Evolutionary conservation across 768 basidiomycete genomes (phyloP).

Genomic region (Russula olivacea): DNA sequence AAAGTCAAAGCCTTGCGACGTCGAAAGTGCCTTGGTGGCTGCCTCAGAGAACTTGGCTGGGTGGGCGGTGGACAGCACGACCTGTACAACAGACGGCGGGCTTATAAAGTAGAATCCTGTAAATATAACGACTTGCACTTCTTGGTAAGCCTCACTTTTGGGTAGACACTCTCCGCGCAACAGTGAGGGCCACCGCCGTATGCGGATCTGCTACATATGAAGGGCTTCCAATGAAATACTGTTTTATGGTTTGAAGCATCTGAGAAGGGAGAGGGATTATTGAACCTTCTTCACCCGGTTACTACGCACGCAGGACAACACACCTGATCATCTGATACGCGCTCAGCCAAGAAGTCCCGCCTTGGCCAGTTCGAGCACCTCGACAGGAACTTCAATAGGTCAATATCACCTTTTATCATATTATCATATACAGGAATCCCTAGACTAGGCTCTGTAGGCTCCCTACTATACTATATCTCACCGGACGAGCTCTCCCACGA

Average conservation of each 20-base stretch:
- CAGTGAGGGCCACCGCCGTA: conserved; percentile 87
- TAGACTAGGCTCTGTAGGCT: no score
- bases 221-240: conserved; percentile 49
- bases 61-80: conserved; percentile 91
- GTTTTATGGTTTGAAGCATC: conserved; percentile 80
- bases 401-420: no score
- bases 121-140: neutral
- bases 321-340: conserved; percentile 81
- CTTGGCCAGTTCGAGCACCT: conserved; percentile 66
- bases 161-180: conserved; percentile 53
- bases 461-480: no score
- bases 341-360: conserved; percentile 82
- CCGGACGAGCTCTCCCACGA: conserved; percentile 70
- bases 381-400: conserved; percentile 62
- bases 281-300: conserved; percentile 16
- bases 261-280: conserved; percentile 30
- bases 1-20: conserved; percentile 60
- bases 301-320: neutral
- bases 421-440: no score
- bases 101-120: conserved; percentile 32
- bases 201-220: conserved; percentile 93
- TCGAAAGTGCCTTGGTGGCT: conserved; percentile 70
- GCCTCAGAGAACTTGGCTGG: conserved; percentile 97
- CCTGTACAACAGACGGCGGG: conserved; percentile 47
- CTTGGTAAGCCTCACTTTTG: conserved; percentile 45